Conservation (phyloP, 768 basidiomycete species). For the Trametes maxima region DNA sequence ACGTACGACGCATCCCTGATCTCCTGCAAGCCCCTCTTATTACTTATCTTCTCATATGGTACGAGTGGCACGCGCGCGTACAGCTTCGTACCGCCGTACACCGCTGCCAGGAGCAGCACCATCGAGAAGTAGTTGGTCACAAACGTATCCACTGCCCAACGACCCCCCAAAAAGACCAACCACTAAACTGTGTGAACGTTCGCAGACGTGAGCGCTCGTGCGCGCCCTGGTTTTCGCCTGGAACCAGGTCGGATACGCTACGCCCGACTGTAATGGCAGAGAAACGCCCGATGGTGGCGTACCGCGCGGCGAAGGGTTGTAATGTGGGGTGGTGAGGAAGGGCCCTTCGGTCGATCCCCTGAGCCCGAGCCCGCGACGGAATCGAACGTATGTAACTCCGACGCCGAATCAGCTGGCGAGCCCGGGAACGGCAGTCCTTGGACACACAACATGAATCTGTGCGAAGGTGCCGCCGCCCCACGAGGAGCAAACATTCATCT, state of each 20-base stretch:
- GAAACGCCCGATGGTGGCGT: conserved; percentile 32
- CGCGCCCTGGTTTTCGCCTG: neutral
- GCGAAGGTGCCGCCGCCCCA: too few species aligned
- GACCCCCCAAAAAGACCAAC: conserved; percentile 43
- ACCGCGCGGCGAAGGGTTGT: conserved; percentile 47
- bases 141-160: conserved; percentile 43
- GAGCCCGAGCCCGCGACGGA: conserved; percentile 48
- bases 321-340: conserved; percentile 49
- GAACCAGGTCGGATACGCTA: neutral
- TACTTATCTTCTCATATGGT: conserved; percentile 45
- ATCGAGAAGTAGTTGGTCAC: conserved; percentile 47
- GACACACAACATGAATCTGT: neutral
- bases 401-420: conserved; percentile 49
- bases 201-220: neutral
- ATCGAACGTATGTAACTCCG: conserved; percentile 48
- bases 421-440: conserved; percentile 41
- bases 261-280: conserved; percentile 33
- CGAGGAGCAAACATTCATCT: neutral
- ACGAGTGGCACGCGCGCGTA: conserved; percentile 22
- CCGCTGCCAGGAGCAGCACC: conserved; percentile 47
- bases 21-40: conserved; percentile 41
- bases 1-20: conserved; percentile 38
- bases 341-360: conserved; percentile 48
- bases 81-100: conserved; percentile 39
- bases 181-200: conserved; percentile 36